Percentiles rank a stretch among this genome's conserved stretches.
These are phyloP conservation scores for Aspergillus viridinutans DNA, from an alignment of 2,329 filamentous ascomycete species.

Conservation along the genomic window DNA sequence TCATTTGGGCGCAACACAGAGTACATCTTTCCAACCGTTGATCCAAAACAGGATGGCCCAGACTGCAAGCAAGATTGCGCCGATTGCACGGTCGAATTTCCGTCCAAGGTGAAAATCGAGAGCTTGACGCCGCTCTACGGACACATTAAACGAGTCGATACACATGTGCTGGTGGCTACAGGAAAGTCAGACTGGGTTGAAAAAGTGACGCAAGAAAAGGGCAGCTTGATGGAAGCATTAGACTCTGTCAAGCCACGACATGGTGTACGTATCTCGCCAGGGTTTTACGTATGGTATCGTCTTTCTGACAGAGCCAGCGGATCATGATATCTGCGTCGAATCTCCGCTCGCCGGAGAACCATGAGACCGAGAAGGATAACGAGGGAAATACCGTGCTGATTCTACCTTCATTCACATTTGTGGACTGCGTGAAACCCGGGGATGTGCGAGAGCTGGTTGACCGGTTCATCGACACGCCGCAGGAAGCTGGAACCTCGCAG, in stretches of 20 bases:
- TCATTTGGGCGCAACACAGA: slow-evolving; percentile 22
- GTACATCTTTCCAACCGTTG: slow-evolving; percentile 36
- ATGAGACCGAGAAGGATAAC: slow-evolving; percentile 2
- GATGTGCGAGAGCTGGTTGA: slow-evolving; percentile 63
- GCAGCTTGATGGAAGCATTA: slow-evolving; percentile 49
- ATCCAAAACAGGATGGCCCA: slow-evolving; percentile 29
- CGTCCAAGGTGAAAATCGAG: slow-evolving; percentile 34
- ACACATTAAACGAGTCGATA: slow-evolving; percentile 32
- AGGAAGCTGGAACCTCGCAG: slow-evolving; percentile 50
- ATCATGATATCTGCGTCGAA: slow-evolving; percentile 38
- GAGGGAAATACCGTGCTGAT: slow-evolving; percentile 68
- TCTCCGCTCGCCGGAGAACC: slow-evolving; percentile 18
- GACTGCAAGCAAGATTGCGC: slow-evolving; percentile 35
- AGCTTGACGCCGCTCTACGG: slow-evolving; percentile 29
- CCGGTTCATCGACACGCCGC: slow-evolving; percentile 60
- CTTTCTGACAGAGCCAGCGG: slow-evolving; percentile 17
- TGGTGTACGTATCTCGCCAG: slow-evolving; percentile 49
- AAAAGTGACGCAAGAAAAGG: slow-evolving; percentile 34
- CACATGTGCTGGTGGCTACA: slow-evolving; percentile 37
- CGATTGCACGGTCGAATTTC: slow-evolving; percentile 34
- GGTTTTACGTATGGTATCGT: background rate
- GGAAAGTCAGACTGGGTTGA: slow-evolving; percentile 36
- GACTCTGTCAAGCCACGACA: slow-evolving; percentile 57
- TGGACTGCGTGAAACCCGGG: slow-evolving; percentile 70
- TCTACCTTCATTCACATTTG: slow-evolving; percentile 72